phyloP scores from a whole-genome alignment of 352 stramenopile genomes.

The Globisporangium irregulare region DNA sequence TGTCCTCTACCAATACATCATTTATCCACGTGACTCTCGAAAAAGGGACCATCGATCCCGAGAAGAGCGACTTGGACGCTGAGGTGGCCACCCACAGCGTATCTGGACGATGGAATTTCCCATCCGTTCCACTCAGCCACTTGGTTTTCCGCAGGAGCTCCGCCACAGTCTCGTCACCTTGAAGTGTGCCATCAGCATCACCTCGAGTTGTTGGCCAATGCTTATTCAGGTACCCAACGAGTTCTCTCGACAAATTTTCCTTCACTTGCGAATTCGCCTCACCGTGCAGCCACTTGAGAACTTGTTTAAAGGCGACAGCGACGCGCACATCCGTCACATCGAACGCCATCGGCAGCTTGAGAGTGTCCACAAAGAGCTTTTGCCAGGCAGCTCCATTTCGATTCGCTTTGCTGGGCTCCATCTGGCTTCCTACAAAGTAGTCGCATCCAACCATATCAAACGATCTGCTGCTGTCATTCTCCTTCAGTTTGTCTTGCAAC shows the following conservation, averaged over 20 bases:
- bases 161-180: neutral
- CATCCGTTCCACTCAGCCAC: constrained; percentile 46
- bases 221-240: constrained; percentile 43
- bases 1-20: constrained; percentile 26
- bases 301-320: constrained; percentile 23
- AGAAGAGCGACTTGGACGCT: constrained; percentile 35
- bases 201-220: constrained; percentile 26
- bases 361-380: constrained; percentile 40
- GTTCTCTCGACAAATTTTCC: constrained; percentile 35
- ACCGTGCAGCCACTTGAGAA: constrained; percentile 47
- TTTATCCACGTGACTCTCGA: constrained; percentile 34
- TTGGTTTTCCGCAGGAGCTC: constrained; percentile 15
- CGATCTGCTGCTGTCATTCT: neutral
- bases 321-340: constrained; percentile 23
- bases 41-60: constrained; percentile 46
- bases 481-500: constrained; percentile 18
- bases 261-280: constrained; percentile 34
- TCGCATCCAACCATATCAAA: constrained; percentile 16
- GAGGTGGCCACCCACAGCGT: constrained; percentile 49
- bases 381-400: constrained; percentile 24
- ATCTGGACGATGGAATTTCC: constrained; percentile 26
- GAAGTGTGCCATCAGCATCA: neutral
- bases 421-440: neutral
- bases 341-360: constrained; percentile 37
- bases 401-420: neutral